Conservation (phyloP, 768 basidiomycete species). For the Gloeophyllum trabeum region DNA sequence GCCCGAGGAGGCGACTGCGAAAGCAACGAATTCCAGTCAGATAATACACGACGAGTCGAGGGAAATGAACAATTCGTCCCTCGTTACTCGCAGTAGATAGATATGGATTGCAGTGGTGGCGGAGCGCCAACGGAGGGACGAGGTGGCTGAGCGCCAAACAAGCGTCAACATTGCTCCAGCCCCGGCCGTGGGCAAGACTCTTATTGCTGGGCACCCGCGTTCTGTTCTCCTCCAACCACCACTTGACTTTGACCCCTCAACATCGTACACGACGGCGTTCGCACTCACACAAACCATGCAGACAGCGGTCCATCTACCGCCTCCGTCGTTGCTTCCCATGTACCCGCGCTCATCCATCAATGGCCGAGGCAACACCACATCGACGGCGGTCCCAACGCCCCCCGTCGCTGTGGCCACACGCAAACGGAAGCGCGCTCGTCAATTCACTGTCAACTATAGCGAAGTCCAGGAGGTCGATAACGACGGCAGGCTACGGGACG, state of each 20-base stretch:
- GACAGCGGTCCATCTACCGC: slow-evolving; percentile 59
- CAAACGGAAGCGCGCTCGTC: slow-evolving; percentile 76
- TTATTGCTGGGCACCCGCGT: neutral
- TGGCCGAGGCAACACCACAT: slow-evolving; percentile 28
- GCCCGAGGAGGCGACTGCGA: too few species aligned
- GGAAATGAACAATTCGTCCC: too few species aligned
- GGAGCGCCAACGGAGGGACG: too few species aligned
- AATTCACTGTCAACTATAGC: slow-evolving; percentile 77
- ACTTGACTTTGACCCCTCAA: slow-evolving; percentile 12
- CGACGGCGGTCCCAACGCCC: slow-evolving; percentile 53
- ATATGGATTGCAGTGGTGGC: too few species aligned
- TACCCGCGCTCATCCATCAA: slow-evolving; percentile 51
- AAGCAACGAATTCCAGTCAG: too few species aligned
- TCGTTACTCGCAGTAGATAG: too few species aligned
- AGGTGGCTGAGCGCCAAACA: too few species aligned
- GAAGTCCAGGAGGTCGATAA: slow-evolving; percentile 82
- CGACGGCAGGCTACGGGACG: slow-evolving; percentile 67
- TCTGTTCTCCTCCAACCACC: neutral
- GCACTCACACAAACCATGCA: slow-evolving; percentile 50
- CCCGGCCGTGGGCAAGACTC: neutral
- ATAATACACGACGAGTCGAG: too few species aligned
- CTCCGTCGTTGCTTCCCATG: slow-evolving; percentile 46
- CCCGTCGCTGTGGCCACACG: slow-evolving; percentile 45
- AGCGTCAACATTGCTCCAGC: neutral
- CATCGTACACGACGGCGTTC: slow-evolving; percentile 39